Conservation (phyloP, 2,329 filamentous ascomycete species). For the Chrysoporthe austroafricana region DNA sequence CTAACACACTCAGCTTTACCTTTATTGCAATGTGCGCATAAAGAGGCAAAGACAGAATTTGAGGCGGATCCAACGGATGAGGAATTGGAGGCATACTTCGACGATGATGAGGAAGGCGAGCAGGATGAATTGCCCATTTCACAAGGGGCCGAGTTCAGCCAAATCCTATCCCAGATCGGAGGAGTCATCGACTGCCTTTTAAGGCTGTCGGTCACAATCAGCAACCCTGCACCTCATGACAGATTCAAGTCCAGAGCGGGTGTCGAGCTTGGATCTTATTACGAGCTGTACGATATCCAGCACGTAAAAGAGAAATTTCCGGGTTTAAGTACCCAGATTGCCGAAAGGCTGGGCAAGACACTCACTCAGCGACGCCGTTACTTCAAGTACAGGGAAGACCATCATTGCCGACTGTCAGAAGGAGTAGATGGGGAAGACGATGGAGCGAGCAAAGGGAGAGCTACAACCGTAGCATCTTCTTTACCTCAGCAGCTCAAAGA, state of each 20-base stretch:
- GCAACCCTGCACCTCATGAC: slow-evolving; percentile 15
- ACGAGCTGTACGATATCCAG: slow-evolving; percentile 4
- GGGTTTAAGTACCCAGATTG: background rate
- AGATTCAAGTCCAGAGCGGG: slow-evolving; percentile 12
- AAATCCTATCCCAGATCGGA: background rate
- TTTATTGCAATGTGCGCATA: background rate
- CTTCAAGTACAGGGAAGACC: slow-evolving; percentile 16
- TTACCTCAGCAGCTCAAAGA: slow-evolving; percentile 15
- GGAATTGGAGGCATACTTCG: slow-evolving; percentile 5
- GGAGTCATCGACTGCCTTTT: slow-evolving; percentile 12
- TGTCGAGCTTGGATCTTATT: background rate
- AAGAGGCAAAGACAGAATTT: slow-evolving; percentile 3
- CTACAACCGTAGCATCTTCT: slow-evolving; percentile 13
- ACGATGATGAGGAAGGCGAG: background rate
- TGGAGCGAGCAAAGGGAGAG: background rate
- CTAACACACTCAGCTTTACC: slow-evolving; percentile 2
- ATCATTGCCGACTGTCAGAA: slow-evolving; percentile 7
- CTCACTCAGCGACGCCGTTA: slow-evolving; percentile 3
- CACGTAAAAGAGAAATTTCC: slow-evolving; percentile 10
- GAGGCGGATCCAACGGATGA: background rate
- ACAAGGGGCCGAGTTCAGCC: background rate
- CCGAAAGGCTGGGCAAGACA: background rate
- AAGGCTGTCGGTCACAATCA: slow-evolving; percentile 11
- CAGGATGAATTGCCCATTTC: background rate
- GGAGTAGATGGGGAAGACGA: background rate